Conservation (phyloP, 225 moss, liverwort and hornwort species). For the Straminergon stramineum region DNA sequence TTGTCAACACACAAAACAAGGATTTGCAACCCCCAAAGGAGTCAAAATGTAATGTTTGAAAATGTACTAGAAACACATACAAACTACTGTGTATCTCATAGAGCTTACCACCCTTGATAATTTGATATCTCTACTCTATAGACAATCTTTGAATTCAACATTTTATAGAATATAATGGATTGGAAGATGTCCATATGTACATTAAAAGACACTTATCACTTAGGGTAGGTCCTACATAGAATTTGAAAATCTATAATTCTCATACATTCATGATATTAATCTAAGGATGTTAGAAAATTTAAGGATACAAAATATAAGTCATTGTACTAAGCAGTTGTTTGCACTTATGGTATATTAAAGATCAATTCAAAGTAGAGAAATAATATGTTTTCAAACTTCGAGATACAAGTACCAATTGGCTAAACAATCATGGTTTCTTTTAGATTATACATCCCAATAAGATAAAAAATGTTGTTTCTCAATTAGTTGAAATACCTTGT, state of each 20-base stretch:
- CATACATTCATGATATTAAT: no score
- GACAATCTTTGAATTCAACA: not conserved
- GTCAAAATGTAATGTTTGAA: not conserved
- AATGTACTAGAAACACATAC: not conserved
- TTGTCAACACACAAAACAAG: not conserved
- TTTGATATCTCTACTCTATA: not conserved
- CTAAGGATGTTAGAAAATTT: no score
- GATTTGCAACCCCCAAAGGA: not conserved
- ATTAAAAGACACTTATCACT: not conserved
- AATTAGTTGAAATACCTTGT: not conserved
- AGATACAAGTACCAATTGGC: not conserved
- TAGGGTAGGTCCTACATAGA: no score
- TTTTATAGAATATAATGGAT: not conserved
- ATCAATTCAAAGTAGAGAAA: not conserved
- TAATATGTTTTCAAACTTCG: not conserved
- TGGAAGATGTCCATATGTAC: accelerated
- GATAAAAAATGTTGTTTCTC: not conserved
- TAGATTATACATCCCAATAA: not conserved
- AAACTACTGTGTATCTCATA: not conserved
- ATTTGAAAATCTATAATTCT: no score
- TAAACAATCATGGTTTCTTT: not conserved
- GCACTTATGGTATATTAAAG: not conserved
- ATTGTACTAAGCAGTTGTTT: not conserved
- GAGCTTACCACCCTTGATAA: not conserved
- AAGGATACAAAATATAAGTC: not conserved